Evolutionary conservation across 805 yeast genomes (phyloP).

Genomic region (Cyberlindnera suaveolens): DNA sequence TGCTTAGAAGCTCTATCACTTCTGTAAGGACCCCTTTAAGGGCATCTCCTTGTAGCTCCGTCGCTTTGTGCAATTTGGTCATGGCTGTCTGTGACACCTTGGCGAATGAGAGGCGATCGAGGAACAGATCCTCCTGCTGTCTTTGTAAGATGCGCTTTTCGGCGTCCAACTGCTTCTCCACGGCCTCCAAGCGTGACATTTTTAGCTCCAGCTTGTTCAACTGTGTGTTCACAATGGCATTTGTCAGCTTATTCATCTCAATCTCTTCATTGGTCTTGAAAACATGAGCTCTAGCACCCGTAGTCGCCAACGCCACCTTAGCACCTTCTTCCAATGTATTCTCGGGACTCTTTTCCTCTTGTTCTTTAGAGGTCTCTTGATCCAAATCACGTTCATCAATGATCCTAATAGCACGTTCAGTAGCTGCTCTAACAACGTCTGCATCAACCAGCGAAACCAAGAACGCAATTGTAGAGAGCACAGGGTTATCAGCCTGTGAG

Average conservation of each 20-base stretch:
- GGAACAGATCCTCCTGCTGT: conserved; percentile 60
- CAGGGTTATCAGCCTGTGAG: conserved; percentile 85
- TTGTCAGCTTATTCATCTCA: conserved; percentile 57
- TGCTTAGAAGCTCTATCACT: conserved; percentile 21
- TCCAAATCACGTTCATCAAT: conserved; percentile 21
- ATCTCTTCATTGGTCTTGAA: conserved; percentile 79
- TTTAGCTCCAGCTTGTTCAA: conserved; percentile 60
- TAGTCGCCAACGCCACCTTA: conserved; percentile 8
- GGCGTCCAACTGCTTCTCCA: conserved; percentile 60
- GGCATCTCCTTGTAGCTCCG: conserved; percentile 3
- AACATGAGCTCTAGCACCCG: conserved; percentile 74
- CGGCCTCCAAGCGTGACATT: conserved; percentile 46
- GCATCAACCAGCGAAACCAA: conserved; percentile 82
- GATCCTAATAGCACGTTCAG: conserved; percentile 47
- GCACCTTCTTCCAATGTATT: conserved; percentile 38
- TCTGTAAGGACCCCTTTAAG: conserved; percentile 15
- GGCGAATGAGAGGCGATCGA: conserved; percentile 62
- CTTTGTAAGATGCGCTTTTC: conserved; percentile 54
- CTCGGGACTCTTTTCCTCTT: conserved; percentile 8
- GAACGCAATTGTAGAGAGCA: conserved; percentile 86
- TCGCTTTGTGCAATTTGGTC: conserved; percentile 33
- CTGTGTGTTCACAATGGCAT: conserved; percentile 54
- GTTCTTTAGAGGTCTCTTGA: conserved; percentile 13
- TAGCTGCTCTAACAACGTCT: conserved; percentile 78
- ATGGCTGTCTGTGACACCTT: conserved; percentile 49